These are phyloP conservation scores for Paecilomyces dactylethromorphus DNA, from an alignment of 2,329 filamentous ascomycete species.

Conservation along the genomic window DNA sequence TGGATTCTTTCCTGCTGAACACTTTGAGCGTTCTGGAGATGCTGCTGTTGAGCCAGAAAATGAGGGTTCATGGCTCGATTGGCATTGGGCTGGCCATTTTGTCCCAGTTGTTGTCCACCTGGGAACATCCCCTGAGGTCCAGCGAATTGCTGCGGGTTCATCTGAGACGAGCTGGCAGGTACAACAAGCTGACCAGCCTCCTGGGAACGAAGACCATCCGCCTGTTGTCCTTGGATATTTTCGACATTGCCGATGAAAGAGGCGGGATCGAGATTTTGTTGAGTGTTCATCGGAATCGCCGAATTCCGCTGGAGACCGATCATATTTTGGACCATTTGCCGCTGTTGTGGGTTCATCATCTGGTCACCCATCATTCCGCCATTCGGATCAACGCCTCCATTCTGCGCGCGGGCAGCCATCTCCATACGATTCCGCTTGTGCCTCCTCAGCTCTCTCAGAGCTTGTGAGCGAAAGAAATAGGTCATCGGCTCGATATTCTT, in stretches of 20 bases:
- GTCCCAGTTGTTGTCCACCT: slow-evolving; percentile 33
- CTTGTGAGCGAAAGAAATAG: slow-evolving; percentile 46
- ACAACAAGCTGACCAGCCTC: slow-evolving; percentile 59
- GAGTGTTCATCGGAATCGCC: slow-evolving; percentile 24
- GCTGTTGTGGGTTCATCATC: slow-evolving; percentile 33
- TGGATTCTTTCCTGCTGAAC: slow-evolving; percentile 35
- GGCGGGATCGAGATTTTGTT: slow-evolving; percentile 25
- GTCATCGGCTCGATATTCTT: slow-evolving; percentile 45
- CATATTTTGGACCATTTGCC: slow-evolving; percentile 36
- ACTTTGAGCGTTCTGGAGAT: slow-evolving; percentile 36
- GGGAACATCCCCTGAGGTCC: slow-evolving; percentile 36
- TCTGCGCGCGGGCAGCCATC: slow-evolving; percentile 22
- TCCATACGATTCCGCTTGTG: slow-evolving; percentile 26
- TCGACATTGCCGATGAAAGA: slow-evolving; percentile 44
- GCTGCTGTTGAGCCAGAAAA: slow-evolving; percentile 36
- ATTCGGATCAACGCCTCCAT: slow-evolving; percentile 21
- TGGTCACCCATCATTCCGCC: slow-evolving; percentile 28
- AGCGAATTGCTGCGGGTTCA: slow-evolving; percentile 34
- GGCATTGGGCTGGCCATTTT: slow-evolving; percentile 29
- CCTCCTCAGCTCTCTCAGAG: slow-evolving; percentile 35
- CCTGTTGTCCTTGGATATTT: slow-evolving; percentile 55
- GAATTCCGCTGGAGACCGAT: slow-evolving; percentile 34
- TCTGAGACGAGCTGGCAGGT: slow-evolving; percentile 54
- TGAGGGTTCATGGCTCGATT: slow-evolving; percentile 34
- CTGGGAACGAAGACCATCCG: slow-evolving; percentile 54